Evolutionary conservation across 2,329 filamentous ascomycete genomes (phyloP).

Genomic region (Trichoderma afroharzianum): DNA sequence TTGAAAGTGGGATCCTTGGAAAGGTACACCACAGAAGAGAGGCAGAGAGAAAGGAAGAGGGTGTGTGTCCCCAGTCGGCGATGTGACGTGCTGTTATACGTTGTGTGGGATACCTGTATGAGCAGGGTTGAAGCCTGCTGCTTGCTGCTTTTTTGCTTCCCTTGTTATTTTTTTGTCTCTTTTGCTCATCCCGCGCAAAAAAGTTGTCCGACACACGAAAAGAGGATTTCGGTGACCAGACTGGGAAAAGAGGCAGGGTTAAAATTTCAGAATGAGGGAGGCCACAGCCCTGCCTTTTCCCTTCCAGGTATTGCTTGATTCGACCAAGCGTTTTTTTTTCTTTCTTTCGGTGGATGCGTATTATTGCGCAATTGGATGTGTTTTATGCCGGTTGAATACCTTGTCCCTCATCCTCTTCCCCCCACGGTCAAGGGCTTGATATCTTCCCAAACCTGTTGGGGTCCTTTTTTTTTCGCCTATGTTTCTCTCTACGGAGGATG

Average conservation of each 20-base stretch:
- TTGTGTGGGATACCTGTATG: neutral
- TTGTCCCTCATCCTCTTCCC: neutral
- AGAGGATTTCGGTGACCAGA: neutral
- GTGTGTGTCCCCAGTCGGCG: neutral
- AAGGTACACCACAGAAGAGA: neutral
- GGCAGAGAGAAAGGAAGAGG: neutral
- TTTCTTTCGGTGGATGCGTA: neutral
- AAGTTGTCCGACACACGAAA: neutral
- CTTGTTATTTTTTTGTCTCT: neutral
- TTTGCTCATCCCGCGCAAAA: neutral
- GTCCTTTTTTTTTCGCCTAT: neutral
- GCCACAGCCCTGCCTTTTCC: neutral
- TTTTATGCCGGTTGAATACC: neutral
- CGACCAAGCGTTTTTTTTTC: neutral
- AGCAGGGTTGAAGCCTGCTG: neutral
- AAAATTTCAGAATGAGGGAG: neutral
- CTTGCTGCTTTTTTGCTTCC: neutral
- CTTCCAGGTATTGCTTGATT: neutral
- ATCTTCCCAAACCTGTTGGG: neutral
- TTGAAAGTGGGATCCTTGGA: neutral
- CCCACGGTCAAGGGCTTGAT: neutral
- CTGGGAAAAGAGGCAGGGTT: neutral
- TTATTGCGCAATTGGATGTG: neutral
- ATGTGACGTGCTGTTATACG: slow-evolving; percentile 7
- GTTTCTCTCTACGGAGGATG: no score